Evolutionary conservation across 306 rosid species (phyloP), one percentile per base, ranked within the genome.

Genomic region (Vicia villosa): DNA sequence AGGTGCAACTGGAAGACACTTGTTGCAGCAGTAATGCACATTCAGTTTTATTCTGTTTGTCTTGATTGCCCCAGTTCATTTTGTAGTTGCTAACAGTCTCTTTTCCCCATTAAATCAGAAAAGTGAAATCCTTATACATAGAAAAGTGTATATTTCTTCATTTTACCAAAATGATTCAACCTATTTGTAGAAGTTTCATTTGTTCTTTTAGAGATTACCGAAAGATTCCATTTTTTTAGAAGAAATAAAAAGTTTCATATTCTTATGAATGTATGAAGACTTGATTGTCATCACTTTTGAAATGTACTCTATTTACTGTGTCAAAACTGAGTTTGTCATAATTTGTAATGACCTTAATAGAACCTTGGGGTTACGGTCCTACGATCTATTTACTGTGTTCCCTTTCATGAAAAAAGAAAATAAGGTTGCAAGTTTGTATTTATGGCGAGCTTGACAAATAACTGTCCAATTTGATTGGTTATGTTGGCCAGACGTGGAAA

Each of bases 31-130:
- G 40, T 16, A 45, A 66, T 32, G 24, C 11, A 30, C 79, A 70
- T 61, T 63, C 70, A 64, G 21, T 61, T 56, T 13, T 5, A 51
- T 75, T 76, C 71, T 45, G 22, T 78, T 65, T 58, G 63, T 77
- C 59, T 47, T 42, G 28, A 28, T 43, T 46, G 24, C 68, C 65
- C 55, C 65, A 36, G 22, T 26, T 45, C 43, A 55, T 21, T 20
- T 38, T 19, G 32, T n/a, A 6, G 52, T 16, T 6, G 22, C 12
- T 52, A 52, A 21, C 58, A 5, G 60, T 54, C 36, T 11, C 60
- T 54, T 22, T 22, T 22, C 22, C 34, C 11, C 58, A 56, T 24
- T 26, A 26, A 24, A 26, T 28, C 37, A 14, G 40, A 22, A 26
- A 55, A 55, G 62, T 24, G 62, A 55, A 55, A 55, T 13, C 19